phyloP scores from a whole-genome alignment of 1,284 basidiomycete genomes.

The Taiwanofungus camphoratus region DNA sequence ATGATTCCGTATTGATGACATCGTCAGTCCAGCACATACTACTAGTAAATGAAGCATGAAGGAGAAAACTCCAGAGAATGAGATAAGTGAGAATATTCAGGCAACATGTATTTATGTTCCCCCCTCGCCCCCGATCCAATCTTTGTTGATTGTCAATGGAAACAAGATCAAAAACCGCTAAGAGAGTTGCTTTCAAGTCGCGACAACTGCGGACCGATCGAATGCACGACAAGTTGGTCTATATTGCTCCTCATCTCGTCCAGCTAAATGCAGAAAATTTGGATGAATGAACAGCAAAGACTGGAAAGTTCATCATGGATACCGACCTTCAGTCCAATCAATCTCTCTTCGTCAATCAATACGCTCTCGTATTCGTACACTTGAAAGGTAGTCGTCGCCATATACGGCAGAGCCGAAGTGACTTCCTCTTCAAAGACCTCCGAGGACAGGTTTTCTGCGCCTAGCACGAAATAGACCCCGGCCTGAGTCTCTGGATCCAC shows the following conservation, averaged over 20 bases:
- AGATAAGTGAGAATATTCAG: too few relatives aligned
- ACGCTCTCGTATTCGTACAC: slow-evolving; percentile 33
- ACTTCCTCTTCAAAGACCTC: slow-evolving; percentile 17
- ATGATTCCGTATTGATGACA: too few relatives aligned
- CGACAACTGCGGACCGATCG: not conserved
- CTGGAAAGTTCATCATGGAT: too few relatives aligned
- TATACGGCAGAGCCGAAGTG: slow-evolving; percentile 15
- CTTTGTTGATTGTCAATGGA: too few relatives aligned
- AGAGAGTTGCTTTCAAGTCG: not conserved
- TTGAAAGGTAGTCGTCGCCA: slow-evolving; percentile 24
- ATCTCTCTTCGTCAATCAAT: slow-evolving; percentile 43
- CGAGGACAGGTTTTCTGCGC: slow-evolving; percentile 13
- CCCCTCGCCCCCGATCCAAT: too few relatives aligned
- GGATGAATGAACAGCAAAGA: too few relatives aligned
- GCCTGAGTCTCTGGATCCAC: slow-evolving; percentile 14
- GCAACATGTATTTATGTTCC: too few relatives aligned
- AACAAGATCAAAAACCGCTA: not conserved
- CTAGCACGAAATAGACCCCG: slow-evolving; percentile 14
- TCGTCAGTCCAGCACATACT: too few relatives aligned
- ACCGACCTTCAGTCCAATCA: slow-evolving; percentile 39
- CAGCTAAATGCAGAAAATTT: too few relatives aligned
- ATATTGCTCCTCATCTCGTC: too few relatives aligned
- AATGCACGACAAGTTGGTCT: not conserved
- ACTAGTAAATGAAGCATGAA: too few relatives aligned
- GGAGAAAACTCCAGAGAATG: too few relatives aligned